A percentile compares a stretch with the other conserved stretches of the same genome.
phyloP scores from a whole-genome alignment of 2,329 filamentous ascomycete genomes.

The Diaporthe capsici region DNA sequence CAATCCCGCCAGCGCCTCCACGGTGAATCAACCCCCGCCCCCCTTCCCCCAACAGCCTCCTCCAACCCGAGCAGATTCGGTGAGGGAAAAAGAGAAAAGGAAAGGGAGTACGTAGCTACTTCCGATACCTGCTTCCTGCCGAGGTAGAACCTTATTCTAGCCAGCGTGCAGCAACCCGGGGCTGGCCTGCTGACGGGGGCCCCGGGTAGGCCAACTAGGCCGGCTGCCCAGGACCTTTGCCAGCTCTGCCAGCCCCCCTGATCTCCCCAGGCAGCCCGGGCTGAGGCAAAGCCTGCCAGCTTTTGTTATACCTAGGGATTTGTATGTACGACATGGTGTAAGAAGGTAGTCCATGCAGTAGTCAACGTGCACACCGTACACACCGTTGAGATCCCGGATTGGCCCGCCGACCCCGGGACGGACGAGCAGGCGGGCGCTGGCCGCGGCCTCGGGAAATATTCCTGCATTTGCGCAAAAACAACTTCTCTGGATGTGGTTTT shows the following conservation, averaged over 20 bases:
- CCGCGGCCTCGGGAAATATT: constrained; percentile 1
- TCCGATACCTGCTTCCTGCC: constrained; percentile 9
- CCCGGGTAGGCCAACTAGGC: not conserved
- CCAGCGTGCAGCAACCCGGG: not conserved
- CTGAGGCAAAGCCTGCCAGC: not conserved
- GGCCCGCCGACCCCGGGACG: not conserved
- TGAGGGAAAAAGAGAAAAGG: too few species aligned
- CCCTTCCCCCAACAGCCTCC: not conserved
- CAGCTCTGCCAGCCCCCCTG: not conserved
- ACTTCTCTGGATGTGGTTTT: too few species aligned
- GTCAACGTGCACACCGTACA: not conserved
- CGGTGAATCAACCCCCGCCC: not conserved
- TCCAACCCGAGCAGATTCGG: not conserved
- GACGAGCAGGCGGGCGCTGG: not conserved
- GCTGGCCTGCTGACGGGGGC: constrained; percentile 27
- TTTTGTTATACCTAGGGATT: not conserved
- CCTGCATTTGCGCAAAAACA: not conserved
- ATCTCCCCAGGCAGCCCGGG: not conserved
- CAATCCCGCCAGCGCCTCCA: not conserved
- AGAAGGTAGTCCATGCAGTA: not conserved
- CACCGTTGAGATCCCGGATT: not conserved
- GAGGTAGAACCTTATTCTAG: constrained; percentile 29
- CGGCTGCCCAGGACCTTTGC: not conserved
- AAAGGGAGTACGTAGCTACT: not conserved
- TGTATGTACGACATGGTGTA: not conserved